Percentiles rank a stretch among this genome's conserved stretches.
Conservation (phyloP, 2,329 filamentous ascomycete genomes). For the Ceratocystiopsis minuta region DNA sequence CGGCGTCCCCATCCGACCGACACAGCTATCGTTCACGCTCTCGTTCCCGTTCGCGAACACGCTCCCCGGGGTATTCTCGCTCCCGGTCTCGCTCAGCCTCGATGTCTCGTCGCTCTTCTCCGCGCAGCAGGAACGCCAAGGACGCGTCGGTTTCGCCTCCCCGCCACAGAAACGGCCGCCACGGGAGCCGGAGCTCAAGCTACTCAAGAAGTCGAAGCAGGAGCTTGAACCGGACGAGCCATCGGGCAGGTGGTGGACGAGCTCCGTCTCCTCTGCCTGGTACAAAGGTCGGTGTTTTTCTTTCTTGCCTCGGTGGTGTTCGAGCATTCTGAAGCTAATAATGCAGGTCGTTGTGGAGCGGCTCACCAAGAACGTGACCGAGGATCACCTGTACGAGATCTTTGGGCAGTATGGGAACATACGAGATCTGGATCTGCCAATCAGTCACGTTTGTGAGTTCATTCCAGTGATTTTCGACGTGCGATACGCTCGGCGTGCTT, state of each 20-base stretch:
- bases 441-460: conserved; percentile 63
- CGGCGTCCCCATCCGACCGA: too few relatives aligned
- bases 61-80: background rate
- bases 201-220: background rate
- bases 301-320: too few relatives aligned
- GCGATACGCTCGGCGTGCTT: background rate
- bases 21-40: too few relatives aligned
- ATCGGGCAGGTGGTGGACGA: too few relatives aligned
- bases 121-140: too few relatives aligned
- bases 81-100: too few relatives aligned
- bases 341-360: conserved; percentile 83
- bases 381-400: conserved; percentile 75
- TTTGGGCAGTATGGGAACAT: conserved; percentile 80
- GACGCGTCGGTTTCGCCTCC: background rate
- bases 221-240: conserved; percentile 1
- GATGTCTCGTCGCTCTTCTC: too few relatives aligned
- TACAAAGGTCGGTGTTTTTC: too few relatives aligned
- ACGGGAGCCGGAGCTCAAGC: conserved; percentile 7
- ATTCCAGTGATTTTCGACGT: background rate
- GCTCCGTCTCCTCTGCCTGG: too few relatives aligned
- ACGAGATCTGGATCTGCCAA: conserved; percentile 71
- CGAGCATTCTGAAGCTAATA: too few relatives aligned
- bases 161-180: conserved; percentile 12
- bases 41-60: background rate
- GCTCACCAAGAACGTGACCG: conserved; percentile 85